phyloP scores from a whole-genome alignment of 2,329 filamentous ascomycete species.

The Penicillium sp. region DNA sequence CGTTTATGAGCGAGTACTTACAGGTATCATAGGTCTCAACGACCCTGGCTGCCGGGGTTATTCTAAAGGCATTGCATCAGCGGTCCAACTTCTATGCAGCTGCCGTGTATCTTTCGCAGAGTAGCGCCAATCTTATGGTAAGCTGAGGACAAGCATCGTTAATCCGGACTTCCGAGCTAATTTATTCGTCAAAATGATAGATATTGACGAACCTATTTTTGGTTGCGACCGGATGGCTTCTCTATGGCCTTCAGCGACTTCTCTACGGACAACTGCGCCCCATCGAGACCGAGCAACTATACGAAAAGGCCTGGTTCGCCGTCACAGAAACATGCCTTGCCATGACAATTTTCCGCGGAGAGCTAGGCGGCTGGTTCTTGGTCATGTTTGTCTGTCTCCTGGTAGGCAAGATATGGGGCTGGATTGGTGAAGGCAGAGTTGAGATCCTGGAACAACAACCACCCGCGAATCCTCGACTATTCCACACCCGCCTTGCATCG shows the following conservation, averaged over 20 bases:
- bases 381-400: conserved; percentile 93
- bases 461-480: conserved; percentile 79
- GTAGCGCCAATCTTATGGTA: conserved; percentile 91
- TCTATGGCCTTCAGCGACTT: conserved; percentile 83
- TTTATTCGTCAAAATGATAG: conserved; percentile 39
- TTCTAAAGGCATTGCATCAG: conserved; percentile 89
- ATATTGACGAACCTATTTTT: conserved; percentile 89
- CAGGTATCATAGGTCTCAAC: conserved; percentile 63
- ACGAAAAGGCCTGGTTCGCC: conserved; percentile 97
- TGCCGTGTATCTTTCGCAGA: conserved; percentile 93
- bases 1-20: conserved; percentile 9
- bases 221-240: conserved; percentile 71
- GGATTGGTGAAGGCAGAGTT: conserved; percentile 93
- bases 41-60: conserved; percentile 75
- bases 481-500: conserved; percentile 75
- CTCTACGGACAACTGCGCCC: conserved; percentile 87
- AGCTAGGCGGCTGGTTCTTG: conserved; percentile 90
- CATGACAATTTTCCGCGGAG: conserved; percentile 97
- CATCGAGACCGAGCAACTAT: conserved; percentile 94
- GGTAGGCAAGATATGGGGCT: conserved; percentile 95
- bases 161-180: conserved; percentile 3
- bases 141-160: conserved; percentile 25
- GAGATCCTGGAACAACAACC: conserved; percentile 95
- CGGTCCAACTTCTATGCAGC: conserved; percentile 98
- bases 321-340: conserved; percentile 94